phyloP scores from a whole-genome alignment of 1,284 basidiomycete species.

The Macrocystidia cucumis region DNA sequence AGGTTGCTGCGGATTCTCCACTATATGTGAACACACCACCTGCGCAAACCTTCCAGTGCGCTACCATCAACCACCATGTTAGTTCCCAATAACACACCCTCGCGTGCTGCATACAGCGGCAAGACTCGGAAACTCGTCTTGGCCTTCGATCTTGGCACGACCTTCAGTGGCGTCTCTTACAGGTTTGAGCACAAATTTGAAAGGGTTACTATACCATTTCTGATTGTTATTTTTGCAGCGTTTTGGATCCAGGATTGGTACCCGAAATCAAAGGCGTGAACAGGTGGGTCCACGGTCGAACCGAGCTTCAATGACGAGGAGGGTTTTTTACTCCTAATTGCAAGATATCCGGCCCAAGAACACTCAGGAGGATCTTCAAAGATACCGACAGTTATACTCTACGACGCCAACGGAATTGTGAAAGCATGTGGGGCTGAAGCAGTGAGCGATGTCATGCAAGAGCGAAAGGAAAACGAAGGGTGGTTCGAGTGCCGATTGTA shows the following conservation, averaged over 20 bases:
- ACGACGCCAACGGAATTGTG: conserved; percentile 25
- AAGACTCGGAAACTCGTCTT: conserved; percentile 32
- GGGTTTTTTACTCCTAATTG: not conserved
- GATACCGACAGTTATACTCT: conserved; percentile 37
- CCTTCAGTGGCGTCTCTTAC: conserved; percentile 44
- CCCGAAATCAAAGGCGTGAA: conserved; percentile 34
- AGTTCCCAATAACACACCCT: not conserved
- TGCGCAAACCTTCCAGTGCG: too few relatives aligned
- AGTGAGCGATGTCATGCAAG: conserved; percentile 19
- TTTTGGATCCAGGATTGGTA: conserved; percentile 28
- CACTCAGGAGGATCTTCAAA: conserved; percentile 32
- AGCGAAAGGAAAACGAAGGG: conserved; percentile 28
- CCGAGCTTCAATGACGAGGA: not conserved
- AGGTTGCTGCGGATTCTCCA: too few relatives aligned
- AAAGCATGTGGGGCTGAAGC: conserved; percentile 35
- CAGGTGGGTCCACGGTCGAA: conserved; percentile 18
- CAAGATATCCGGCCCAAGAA: conserved; percentile 37
- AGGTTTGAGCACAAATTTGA: conserved; percentile 10
- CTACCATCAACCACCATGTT: too few relatives aligned
- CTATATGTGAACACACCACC: too few relatives aligned
- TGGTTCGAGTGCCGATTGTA: conserved; percentile 34
- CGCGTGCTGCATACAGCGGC: conserved; percentile 20
- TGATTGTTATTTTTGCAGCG: conserved; percentile 7
- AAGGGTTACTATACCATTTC: not conserved
- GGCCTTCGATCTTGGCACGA: conserved; percentile 46